Evolutionary conservation across 2,329 filamentous ascomycete genomes (phyloP).

Genomic region (Beauveria brongniartii): DNA sequence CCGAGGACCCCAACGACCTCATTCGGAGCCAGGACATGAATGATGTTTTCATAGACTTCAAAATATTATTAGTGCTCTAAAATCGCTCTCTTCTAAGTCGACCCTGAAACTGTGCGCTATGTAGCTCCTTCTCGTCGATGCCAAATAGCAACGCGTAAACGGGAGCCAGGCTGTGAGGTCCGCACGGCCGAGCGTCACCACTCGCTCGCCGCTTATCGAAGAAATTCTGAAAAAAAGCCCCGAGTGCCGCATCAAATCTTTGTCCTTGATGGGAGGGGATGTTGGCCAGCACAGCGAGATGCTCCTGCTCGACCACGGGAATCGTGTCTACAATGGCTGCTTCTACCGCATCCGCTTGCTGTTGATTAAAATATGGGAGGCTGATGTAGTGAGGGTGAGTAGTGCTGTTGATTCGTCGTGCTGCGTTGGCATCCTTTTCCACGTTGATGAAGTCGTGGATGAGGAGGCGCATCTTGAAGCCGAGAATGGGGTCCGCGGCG

Average conservation of each 20-base stretch:
- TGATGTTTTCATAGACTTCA: too few relatives aligned
- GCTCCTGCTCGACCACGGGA: too few relatives aligned
- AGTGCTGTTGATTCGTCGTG: not conserved
- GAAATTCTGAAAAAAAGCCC: constrained; percentile 11
- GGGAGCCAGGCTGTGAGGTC: constrained; percentile 15
- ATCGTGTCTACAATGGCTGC: not conserved
- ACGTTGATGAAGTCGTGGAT: not conserved
- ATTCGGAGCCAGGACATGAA: too few relatives aligned
- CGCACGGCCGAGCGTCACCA: constrained; percentile 13
- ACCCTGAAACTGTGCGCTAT: not conserved
- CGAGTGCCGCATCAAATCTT: not conserved
- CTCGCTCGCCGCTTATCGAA: constrained; percentile 13
- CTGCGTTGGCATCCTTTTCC: not conserved
- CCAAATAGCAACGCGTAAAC: constrained; percentile 14
- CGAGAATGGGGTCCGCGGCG: not conserved
- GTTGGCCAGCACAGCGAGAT: too few relatives aligned
- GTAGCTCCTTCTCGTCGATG: constrained; percentile 11
- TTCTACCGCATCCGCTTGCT: too few relatives aligned
- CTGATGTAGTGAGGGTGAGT: not conserved
- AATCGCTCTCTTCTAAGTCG: not conserved
- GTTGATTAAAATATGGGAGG: not conserved
- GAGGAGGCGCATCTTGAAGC: not conserved
- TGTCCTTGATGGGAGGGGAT: too few relatives aligned
- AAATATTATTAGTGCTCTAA: too few relatives aligned
- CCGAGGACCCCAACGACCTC: too few relatives aligned